Evolutionary conservation across 495 filamentous ascomycete species (phyloP).

Genomic region (Aspergillus sparsus): DNA sequence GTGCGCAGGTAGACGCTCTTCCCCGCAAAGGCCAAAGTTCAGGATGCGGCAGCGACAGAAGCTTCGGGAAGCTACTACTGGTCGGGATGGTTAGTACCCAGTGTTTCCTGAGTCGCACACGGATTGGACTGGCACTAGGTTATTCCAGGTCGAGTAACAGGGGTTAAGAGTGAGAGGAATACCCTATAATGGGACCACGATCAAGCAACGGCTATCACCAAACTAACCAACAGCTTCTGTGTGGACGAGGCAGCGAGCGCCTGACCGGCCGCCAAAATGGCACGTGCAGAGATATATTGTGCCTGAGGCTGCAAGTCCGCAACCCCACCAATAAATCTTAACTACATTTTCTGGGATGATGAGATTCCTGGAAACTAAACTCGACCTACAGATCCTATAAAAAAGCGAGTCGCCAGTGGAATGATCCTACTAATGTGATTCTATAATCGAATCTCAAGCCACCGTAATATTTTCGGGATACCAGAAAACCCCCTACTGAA

Average conservation of each 20-base stretch:
- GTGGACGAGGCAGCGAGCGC: conserved; percentile 7
- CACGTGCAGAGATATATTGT: conserved; percentile 16
- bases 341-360: neutral
- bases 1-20: neutral
- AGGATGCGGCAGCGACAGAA: conserved; percentile 1
- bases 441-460: too few species aligned
- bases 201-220: conserved; percentile 1
- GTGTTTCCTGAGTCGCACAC: neutral
- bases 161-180: neutral
- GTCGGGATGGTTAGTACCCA: conserved; percentile 4
- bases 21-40: conserved; percentile 3
- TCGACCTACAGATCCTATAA: conserved; percentile 1
- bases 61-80: neutral
- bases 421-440: too few species aligned
- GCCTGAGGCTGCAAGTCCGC: conserved; percentile 14
- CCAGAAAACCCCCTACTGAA: neutral
- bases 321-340: conserved; percentile 8
- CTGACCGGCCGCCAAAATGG: conserved; percentile 8
- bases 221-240: neutral
- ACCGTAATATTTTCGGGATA: neutral
- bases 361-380: conserved; percentile 15
- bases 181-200: neutral
- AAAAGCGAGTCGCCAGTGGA: too few species aligned
- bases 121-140: neutral
- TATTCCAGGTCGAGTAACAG: neutral